Base-by-base conservation (phyloP, 352 stramenopile species). In the Globisporangium polare region DNA sequence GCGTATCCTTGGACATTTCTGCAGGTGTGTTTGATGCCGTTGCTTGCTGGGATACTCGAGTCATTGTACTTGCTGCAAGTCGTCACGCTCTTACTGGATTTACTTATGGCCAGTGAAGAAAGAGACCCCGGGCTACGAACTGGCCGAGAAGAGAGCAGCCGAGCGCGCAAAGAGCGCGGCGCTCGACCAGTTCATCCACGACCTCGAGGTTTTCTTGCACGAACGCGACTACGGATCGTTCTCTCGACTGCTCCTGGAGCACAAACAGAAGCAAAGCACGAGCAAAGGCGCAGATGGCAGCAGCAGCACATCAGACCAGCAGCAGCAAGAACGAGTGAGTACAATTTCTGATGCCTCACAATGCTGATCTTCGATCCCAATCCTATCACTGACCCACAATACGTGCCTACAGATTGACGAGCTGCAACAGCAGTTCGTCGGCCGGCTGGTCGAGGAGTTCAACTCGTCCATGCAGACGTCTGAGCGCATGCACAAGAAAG, bases 401-500 rank as follows among this genome's bases (percentile, higher is more conserved):
- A n/a, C n/a, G n/a, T n/a, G n/a, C n/a, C n/a, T n/a, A n/a, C 13
- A 86, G 68, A 74, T 92, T 43, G 71, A 89, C n/a, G 58, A 69
- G 10, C 64, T 90, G 1, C 68, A 80, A 9, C 63, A 75, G 18
- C 59, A 79, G n/a, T 89, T 94, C 13, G 73, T 86, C 5, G 53
- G 72, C 13, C 71, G 80, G 18, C 45, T 92, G 0, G 77, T 89
- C 1, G 83, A 92, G 9, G 83, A 92, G 35, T 92, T 92, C 59
- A 89, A 90, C 57, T 63, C 75, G 0, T 87, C 83, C 18, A 79
- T 92, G 63, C 83, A 92, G 53, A 89, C 83, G 2, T 90, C 80
- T 13, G 80, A 90, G 54, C 79, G 76, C 4, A 92, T 89, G 77
- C 83, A 92, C 63, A 92, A 90, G 67, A 90, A 89, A 49, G 85